phyloP scores from a whole-genome alignment of 805 yeast species.

The Schizosaccharomyces octosporus region DNA sequence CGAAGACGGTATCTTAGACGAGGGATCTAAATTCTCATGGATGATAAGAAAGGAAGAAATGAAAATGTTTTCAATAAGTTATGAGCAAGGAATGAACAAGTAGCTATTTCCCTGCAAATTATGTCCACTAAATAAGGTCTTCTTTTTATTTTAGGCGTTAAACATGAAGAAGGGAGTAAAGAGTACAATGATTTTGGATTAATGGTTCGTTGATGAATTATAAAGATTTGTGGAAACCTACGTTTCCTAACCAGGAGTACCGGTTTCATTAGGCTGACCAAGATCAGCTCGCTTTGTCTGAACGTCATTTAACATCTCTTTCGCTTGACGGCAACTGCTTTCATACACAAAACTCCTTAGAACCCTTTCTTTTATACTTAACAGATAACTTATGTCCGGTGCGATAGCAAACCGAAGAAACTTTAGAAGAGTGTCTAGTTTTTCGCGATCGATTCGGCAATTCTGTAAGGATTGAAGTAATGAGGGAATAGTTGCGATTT shows the following conservation, averaged over 20 bases:
- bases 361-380: background rate
- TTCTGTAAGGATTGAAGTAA: slow-evolving; percentile 4
- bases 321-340: background rate
- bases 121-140: too few species aligned
- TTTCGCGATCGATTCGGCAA: slow-evolving; percentile 8
- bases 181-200: too few species aligned
- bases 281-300: background rate
- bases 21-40: too few species aligned
- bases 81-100: too few species aligned
- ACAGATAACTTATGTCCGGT: background rate
- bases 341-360: background rate
- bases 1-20: too few species aligned
- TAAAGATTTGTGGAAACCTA: too few species aligned
- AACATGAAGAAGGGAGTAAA: too few species aligned
- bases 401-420: slow-evolving; percentile 3
- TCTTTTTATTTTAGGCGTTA: too few species aligned
- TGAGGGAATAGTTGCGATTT: background rate
- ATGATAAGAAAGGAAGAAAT: too few species aligned
- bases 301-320: background rate
- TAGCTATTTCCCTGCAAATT: too few species aligned
- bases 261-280: background rate
- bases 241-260: background rate
- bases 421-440: slow-evolving; percentile 5
- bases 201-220: too few species aligned
- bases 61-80: too few species aligned